Conservation (phyloP, 495 filamentous ascomycete species). For the Podospora australis region DNA sequence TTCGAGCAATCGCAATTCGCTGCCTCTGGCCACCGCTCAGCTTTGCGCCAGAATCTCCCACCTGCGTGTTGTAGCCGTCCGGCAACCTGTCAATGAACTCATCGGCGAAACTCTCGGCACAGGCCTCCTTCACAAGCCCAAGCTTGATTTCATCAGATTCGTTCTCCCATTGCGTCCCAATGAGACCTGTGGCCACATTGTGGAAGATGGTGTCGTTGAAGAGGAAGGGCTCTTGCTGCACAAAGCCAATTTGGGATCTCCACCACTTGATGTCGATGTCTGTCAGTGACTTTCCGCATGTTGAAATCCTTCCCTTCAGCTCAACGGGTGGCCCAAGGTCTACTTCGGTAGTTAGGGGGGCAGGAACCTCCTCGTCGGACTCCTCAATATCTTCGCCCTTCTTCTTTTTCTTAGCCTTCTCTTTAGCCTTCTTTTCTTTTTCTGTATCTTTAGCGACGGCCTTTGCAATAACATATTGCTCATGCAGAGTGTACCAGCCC, state of each 20-base stretch:
- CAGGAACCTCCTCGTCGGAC: conserved; percentile 23
- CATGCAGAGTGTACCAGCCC: conserved; percentile 76
- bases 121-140: conserved; percentile 51
- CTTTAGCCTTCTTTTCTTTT: conserved; percentile 35
- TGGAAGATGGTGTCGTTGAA: conserved; percentile 66
- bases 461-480: conserved; percentile 44
- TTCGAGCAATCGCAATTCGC: conserved; percentile 65
- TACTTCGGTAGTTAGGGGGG: conserved; percentile 19
- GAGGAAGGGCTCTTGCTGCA: conserved; percentile 67
- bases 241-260: conserved; percentile 60
- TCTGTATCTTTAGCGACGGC: conserved; percentile 38
- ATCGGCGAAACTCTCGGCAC: conserved; percentile 51
- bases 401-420: conserved; percentile 28
- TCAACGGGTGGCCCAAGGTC: conserved; percentile 35
- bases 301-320: conserved; percentile 44
- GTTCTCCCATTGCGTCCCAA: conserved; percentile 51
- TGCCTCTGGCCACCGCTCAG: conserved; percentile 54
- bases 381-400: conserved; percentile 15
- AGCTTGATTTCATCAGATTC: conserved; percentile 46
- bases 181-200: conserved; percentile 56
- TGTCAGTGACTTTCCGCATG: conserved; percentile 49
- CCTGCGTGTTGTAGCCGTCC: conserved; percentile 54
- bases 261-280: conserved; percentile 59
- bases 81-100: conserved; percentile 55
- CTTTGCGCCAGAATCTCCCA: conserved; percentile 45